phyloP scores from a whole-genome alignment of 2,329 filamentous ascomycete species.

The Sporothrix inflata region DNA sequence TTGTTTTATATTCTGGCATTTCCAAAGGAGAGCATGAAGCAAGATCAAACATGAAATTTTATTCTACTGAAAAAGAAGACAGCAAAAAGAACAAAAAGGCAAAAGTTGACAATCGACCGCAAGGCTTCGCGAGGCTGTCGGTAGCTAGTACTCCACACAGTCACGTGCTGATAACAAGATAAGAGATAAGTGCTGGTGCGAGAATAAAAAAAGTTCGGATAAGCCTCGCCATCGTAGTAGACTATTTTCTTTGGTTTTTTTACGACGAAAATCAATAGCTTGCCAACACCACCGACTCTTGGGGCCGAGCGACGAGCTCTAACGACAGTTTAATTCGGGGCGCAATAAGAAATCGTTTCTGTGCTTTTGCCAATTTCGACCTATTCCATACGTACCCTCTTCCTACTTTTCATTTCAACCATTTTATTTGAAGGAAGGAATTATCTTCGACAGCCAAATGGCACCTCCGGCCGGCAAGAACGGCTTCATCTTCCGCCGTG shows the following conservation, averaged over 20 bases:
- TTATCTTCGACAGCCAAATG: background rate
- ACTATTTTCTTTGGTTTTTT: background rate
- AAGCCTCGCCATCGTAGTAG: background rate
- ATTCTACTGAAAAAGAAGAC: too few species aligned
- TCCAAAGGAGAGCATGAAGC: slow-evolving; percentile 2
- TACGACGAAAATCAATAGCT: background rate
- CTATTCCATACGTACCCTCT: background rate
- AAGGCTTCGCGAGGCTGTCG: background rate
- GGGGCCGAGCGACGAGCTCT: background rate
- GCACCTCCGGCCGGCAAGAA: slow-evolving; percentile 6
- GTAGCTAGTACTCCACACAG: too few species aligned
- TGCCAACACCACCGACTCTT: background rate
- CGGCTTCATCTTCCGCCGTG: slow-evolving; percentile 26
- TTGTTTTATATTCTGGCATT: background rate
- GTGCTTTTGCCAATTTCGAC: background rate
- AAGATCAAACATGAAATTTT: background rate
- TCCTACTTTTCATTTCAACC: background rate
- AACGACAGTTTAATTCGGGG: background rate
- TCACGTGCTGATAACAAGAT: slow-evolving; percentile 11
- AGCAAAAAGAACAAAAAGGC: too few species aligned
- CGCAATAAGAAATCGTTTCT: background rate
- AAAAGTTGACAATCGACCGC: too few species aligned
- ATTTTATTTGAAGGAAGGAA: too few species aligned
- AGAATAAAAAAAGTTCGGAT: slow-evolving; percentile 7
- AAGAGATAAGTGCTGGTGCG: background rate